phyloP scores from a whole-genome alignment of 208 protist genomes.

The Acanthamoeba culbertsoni region DNA sequence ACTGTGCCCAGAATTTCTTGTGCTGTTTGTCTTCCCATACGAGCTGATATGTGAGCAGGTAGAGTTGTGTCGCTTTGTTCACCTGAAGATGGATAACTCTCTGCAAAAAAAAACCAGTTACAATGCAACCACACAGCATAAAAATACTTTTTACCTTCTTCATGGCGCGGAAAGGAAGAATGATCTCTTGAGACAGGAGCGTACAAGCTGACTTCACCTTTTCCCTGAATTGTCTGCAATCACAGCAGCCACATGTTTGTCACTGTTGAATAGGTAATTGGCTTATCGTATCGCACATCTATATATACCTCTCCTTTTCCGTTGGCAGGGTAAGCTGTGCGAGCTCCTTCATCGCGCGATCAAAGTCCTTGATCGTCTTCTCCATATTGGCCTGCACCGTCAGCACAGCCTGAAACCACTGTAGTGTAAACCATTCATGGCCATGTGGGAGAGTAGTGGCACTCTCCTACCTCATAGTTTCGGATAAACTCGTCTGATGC shows the following conservation, averaged over 20 bases:
- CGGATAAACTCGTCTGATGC: background rate
- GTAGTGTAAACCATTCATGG: background rate
- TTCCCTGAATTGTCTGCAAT: background rate
- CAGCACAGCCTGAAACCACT: background rate
- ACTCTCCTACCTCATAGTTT: background rate
- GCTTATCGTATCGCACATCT: too few relatives aligned
- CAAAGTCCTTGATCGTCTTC: background rate
- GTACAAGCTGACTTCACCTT: background rate
- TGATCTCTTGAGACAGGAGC: background rate
- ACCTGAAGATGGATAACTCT: background rate
- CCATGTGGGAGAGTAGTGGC: background rate
- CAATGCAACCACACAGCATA: background rate
- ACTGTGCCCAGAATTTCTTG: slow-evolving; percentile 25
- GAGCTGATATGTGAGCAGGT: background rate
- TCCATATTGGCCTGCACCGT: background rate
- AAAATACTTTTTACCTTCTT: background rate
- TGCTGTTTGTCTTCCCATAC: slow-evolving; percentile 24
- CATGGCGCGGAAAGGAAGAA: background rate
- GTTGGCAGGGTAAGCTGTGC: background rate
- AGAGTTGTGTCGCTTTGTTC: background rate
- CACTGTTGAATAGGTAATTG: background rate
- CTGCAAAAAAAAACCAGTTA: background rate
- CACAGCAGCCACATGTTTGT: background rate
- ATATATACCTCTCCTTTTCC: background rate
- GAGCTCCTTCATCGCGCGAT: background rate